phyloP scores from a whole-genome alignment of 2,329 filamentous ascomycete genomes.

The Dothistroma pini region DNA sequence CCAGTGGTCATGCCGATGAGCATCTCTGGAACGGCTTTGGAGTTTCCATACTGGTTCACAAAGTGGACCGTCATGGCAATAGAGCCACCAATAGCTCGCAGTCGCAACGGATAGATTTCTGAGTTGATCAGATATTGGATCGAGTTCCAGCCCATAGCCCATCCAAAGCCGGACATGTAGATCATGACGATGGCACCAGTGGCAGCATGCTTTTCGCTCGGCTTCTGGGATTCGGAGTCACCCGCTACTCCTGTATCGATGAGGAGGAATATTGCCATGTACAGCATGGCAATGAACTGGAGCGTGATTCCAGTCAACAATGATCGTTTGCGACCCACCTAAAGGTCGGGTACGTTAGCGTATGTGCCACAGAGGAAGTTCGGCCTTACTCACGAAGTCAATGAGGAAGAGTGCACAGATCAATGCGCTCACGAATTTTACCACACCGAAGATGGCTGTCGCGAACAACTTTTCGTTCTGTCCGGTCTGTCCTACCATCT shows the following conservation, averaged over 20 bases:
- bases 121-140: constrained; percentile 72
- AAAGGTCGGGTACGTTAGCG: background rate
- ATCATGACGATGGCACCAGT: constrained; percentile 57
- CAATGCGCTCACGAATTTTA: constrained; percentile 66
- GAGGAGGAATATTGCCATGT: constrained; percentile 54
- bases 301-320: constrained; percentile 41
- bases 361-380: too few relatives aligned
- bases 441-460: constrained; percentile 70
- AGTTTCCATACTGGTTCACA: constrained; percentile 67
- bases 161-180: constrained; percentile 62
- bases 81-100: constrained; percentile 67
- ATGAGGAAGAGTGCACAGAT: constrained; percentile 70
- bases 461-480: constrained; percentile 66
- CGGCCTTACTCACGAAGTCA: constrained; percentile 3
- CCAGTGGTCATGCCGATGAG: constrained; percentile 56
- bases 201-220: constrained; percentile 54
- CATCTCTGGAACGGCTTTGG: constrained; percentile 70
- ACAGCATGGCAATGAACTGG: constrained; percentile 48
- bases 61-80: constrained; percentile 77
- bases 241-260: constrained; percentile 55
- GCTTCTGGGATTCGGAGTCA: constrained; percentile 48
- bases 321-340: constrained; percentile 32
- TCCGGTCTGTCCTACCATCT: constrained; percentile 65
- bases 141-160: constrained; percentile 47
- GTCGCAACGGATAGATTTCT: constrained; percentile 71